Base-by-base conservation (phyloP, 805 yeast genomes). In the Saccharomyces mikatae region DNA sequence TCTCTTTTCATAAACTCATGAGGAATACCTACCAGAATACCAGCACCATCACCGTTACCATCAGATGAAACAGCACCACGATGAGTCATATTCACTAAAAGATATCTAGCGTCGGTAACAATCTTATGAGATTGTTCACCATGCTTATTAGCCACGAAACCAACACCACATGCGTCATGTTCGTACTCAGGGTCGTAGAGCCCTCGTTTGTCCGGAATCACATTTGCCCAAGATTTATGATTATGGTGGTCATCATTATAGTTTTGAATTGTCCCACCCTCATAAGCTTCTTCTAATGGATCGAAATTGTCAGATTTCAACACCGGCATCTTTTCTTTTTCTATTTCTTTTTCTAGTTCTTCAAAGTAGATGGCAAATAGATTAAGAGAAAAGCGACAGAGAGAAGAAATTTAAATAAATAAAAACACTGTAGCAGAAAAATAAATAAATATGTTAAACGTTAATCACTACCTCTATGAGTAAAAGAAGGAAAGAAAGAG, bases 1-100 rank as follows among this genome's bases (percentile, higher is more conserved):
- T 92, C 98, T 70, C 92, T 82, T 56, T 73, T 72, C 78, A 92
- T 82, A 71, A 94, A 89, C 60, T 81, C 83, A 74, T 91, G 97
- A 36, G 97, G 97, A 58, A 92, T 83, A 30, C 96, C 86, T 51
- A 94, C 82, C 81, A 92, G 82, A 58, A 92, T 89, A 71, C 99
- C 99, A 28, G 99, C 99, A 73, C 99, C 99, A 70, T 92, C 99
- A 73, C 99, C 99, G 70, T 92, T 97, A 24, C 97, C 96, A 67
- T 91, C 96, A 1, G 89, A 78, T 56, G 96, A 96, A 57, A 91
- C 97, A 46, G 98, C 98, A 69, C 99, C 99, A 75, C 99, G 83
- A 73, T 92, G 99, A 58, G 97, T 88, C 99, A 92, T 94, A 75
- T 94, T 92, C 76, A 98, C 91, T 53, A 92, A 82, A 65, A 92